Evolutionary conservation across 2,329 filamentous ascomycete species (phyloP), one percentile per base, ranked within the genome.

Genomic region (Metarhizium brunneum): DNA sequence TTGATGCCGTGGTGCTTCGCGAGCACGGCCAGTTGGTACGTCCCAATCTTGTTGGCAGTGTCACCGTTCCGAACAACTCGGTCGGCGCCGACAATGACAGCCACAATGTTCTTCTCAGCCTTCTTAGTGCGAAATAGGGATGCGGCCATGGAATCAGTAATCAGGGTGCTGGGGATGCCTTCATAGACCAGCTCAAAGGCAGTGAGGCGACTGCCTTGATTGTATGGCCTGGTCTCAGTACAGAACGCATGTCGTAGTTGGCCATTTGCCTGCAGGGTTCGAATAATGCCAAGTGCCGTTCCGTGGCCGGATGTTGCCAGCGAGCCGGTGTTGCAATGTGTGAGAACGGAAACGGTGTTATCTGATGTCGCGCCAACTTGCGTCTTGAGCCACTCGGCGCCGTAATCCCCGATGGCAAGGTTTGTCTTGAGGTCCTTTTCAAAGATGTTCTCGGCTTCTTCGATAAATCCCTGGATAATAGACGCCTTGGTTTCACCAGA

Each of bases 41-140:
- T 99, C 53, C 94, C 94, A 59, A 99, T 95, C 76, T 99, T 99
- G 76, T 99, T 99, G 55, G 94, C 94, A 0, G 94, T 97, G 73
- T 99, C 94, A 35, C 94, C 94, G 65, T 99, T 99, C 52, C 91
- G 88, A 36, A 92, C 94, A 14, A 99, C 94, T 56, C 94, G 84
- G 69, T 99, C 94, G 2, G 94, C 94, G 32, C 94, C 94, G 0
- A 99, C 94, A 35, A 99, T 86, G 53, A 99, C 89, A 6, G 91
- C 92, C 6, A 84, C 81, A 57, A 99, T 88, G 64, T 86, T 84
- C 66, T 84, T 79, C 42, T 78, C 72, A 25, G 77, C 74, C 62
- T 84, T 84, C 49, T 81, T 74, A 29, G 80, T 81, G 20, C 74
- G 72, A 67, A 99, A 87, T 8, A 99, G 79, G 0, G 92, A 87